A percentile compares a stretch with the other conserved stretches of the same genome.
These are phyloP conservation scores for Henckelia pumila DNA, from an alignment of 257 asterid genomes.

Conservation along the genomic window DNA sequence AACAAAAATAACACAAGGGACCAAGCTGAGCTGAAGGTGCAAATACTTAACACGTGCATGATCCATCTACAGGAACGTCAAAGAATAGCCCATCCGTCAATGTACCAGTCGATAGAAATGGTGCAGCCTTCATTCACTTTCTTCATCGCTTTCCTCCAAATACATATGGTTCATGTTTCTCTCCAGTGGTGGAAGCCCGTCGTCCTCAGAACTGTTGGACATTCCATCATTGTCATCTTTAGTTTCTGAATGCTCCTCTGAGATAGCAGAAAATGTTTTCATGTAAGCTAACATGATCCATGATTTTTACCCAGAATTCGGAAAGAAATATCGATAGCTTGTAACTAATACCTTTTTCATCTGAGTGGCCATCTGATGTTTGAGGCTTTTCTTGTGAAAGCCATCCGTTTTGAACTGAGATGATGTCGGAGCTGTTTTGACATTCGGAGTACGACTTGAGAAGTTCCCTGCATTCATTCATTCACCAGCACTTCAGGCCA, in stretches of 20 bases:
- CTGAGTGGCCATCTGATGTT: constrained; percentile 26
- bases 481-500: constrained; percentile 18
- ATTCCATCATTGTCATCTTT: constrained; percentile 41
- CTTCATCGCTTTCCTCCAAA: constrained; percentile 35
- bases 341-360: constrained; percentile 39
- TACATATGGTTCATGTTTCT: constrained; percentile 75
- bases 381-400: constrained; percentile 62
- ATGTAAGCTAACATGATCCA: too few relatives aligned
- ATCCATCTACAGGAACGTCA: too few relatives aligned
- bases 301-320: too few relatives aligned
- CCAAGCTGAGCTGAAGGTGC: too few relatives aligned
- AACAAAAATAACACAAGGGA: too few relatives aligned
- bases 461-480: constrained; percentile 58
- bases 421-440: constrained; percentile 61
- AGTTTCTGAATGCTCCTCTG: constrained; percentile 43
- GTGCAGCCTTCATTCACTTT: constrained; percentile 40
- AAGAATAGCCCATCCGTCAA: too few relatives aligned
- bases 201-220: constrained; percentile 63
- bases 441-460: constrained; percentile 80
- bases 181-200: constrained; percentile 95
- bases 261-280: background rate
- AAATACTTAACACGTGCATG: too few relatives aligned
- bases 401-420: constrained; percentile 78
- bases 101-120: too few relatives aligned
- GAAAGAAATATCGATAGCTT: background rate